phyloP scores from a whole-genome alignment of 495 filamentous ascomycete species.

The Hyaloscypha finlandica region DNA sequence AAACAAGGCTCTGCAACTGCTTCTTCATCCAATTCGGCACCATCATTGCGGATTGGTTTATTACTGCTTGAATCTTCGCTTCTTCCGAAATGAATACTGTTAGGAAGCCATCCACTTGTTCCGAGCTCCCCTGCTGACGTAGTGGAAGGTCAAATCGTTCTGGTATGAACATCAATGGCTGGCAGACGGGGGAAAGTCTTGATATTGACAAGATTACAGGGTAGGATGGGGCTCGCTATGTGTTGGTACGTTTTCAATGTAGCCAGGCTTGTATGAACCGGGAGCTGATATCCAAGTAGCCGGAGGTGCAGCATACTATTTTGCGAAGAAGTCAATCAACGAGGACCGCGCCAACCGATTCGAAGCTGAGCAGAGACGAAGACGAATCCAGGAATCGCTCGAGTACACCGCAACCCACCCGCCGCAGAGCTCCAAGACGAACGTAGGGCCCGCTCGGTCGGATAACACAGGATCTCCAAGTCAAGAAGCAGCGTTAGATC shows the following conservation, averaged over 20 bases:
- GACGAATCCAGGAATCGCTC: conserved; percentile 59
- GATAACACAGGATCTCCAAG: conserved; percentile 76
- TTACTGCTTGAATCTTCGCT: neutral
- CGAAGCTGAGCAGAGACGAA: conserved; percentile 65
- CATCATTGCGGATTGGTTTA: neutral
- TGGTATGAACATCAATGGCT: conserved; percentile 45
- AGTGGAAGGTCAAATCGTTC: conserved; percentile 59
- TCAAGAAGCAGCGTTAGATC: conserved; percentile 75
- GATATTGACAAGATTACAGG: conserved; percentile 46
- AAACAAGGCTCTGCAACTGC: neutral
- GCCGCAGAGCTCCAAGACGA: conserved; percentile 33
- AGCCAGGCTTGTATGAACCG: neutral
- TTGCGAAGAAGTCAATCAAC: conserved; percentile 93
- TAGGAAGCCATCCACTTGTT: conserved; percentile 17
- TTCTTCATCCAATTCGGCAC: neutral
- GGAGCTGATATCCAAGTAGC: conserved; percentile 46
- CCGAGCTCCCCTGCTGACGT: conserved; percentile 26
- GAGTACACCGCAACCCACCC: conserved; percentile 51
- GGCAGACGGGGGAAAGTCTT: neutral
- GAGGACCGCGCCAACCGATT: conserved; percentile 75
- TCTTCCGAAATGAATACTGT: conserved; percentile 42
- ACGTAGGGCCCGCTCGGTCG: conserved; percentile 43
- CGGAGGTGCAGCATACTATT: conserved; percentile 92
- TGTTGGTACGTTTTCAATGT: conserved; percentile 55
- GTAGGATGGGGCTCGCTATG: conserved; percentile 85